Base-by-base conservation (phyloP, 1,139 yeast species). In the Geotrichum phurueaensis region DNA sequence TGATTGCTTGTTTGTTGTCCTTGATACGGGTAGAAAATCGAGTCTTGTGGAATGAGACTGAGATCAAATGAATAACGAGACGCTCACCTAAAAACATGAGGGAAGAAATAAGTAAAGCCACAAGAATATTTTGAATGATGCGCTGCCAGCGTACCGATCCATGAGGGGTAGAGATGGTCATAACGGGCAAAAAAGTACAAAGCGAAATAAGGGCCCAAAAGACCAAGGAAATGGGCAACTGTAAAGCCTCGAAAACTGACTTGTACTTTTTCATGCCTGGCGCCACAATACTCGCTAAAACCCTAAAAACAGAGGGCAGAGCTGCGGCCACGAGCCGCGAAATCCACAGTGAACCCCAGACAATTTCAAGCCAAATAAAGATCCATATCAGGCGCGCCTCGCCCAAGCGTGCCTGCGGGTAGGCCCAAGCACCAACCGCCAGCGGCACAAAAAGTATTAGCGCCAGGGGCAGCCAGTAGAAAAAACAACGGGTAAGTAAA, bases 291-390 rank as follows among this genome's bases (percentile, higher is more conserved):
- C 76, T 72, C 39, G 74, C 66, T 18, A 75, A 31, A 47, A 69
- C 62, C 6, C 66, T 70, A 18, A 62, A 64, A 0, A 70, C 50
- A 45, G 65, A 60, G 2, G 78, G 78, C 36, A 74, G 60, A 59
- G 71, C 65, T 59, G 70, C 75, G 18, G 77, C 73, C 25, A 73
- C 63, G 9, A 74, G 64, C 39, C 74, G 66, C 18, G 72, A 65
- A 20, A 74, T 62, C 69, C 72, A 75, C 53, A 74, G 65, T 12
- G 76, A 65, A 15, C 70, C 76, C 78, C 78, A 75, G 31, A 70
- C 74, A 29, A 75, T 71, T 60, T 75, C 78, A 18, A 74, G 66
- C 78, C 78, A 75, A 50, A 75, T 72, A 61, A 75, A 75, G 27
- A 75, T 63, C 78, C 78, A 75, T 69, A 71, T 67, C 25, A 75